A percentile compares a stretch with the other conserved stretches of the same genome.
phyloP scores from a whole-genome alignment of 768 basidiomycete genomes.

The Boletus sp. region DNA sequence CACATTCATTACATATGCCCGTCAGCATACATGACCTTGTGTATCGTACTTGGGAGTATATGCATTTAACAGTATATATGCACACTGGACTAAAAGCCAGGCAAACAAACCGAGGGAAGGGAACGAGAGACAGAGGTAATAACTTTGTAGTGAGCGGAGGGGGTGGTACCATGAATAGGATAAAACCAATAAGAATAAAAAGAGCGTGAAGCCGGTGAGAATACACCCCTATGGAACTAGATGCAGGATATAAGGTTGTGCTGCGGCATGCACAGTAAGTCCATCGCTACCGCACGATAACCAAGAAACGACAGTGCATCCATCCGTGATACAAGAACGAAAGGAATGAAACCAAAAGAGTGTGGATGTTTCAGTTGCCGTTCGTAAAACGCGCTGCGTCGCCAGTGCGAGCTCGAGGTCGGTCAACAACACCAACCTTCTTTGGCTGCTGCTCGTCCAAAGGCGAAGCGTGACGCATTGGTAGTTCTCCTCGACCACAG shows the following conservation, averaged over 20 bases:
- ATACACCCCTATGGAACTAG: conserved; percentile 12
- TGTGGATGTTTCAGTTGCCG: conserved; percentile 26
- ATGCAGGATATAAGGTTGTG: conserved; percentile 11
- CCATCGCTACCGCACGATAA: conserved; percentile 12
- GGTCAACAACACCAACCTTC: conserved; percentile 48
- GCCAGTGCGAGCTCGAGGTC: conserved; percentile 69
- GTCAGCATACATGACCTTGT: conserved; percentile 14
- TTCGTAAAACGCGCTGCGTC: conserved; percentile 61
- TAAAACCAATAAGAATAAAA: conserved; percentile 31
- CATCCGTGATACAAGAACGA: conserved; percentile 15
- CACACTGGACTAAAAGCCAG: conserved; percentile 24
- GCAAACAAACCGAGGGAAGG: conserved; percentile 26
- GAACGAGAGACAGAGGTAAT: not conserved
- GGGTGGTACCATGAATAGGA: conserved; percentile 25
- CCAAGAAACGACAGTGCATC: conserved; percentile 15
- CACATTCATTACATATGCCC: conserved; percentile 13
- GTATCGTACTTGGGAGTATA: conserved; percentile 19
- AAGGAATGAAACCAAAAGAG: conserved; percentile 10
- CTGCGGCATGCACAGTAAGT: conserved; percentile 9
- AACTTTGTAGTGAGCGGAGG: conserved; percentile 18
- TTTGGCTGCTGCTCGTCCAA: conserved; percentile 22
- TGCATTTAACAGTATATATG: conserved; percentile 23
- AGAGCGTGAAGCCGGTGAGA: not conserved
- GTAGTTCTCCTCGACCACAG: conserved; percentile 54
- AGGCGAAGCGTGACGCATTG: conserved; percentile 6